Conservation (phyloP, 768 basidiomycete species). For the Paxillus involutus region DNA sequence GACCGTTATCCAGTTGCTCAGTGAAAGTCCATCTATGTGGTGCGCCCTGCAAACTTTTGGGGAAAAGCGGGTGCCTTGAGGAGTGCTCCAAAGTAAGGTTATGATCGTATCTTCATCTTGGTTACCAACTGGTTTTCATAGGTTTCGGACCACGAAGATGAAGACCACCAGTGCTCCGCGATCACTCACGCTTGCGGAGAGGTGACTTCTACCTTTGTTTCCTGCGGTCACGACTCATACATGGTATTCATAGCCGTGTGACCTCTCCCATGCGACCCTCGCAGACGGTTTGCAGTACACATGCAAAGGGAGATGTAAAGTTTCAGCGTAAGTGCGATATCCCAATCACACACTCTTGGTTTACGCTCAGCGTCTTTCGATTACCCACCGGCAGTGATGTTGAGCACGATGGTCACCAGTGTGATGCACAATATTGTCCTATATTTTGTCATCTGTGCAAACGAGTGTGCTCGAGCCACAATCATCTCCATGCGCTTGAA, state of each 20-base stretch:
- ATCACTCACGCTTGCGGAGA: slow-evolving; percentile 53
- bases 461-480: slow-evolving; percentile 42
- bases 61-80: slow-evolving; percentile 50
- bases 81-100: slow-evolving; percentile 49
- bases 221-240: not conserved
- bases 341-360: not conserved
- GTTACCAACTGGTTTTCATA: slow-evolving; percentile 20
- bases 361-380: not conserved
- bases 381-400: slow-evolving; percentile 38
- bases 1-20: slow-evolving; percentile 41
- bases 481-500: slow-evolving; percentile 55
- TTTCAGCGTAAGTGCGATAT: slow-evolving; percentile 37
- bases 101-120: not conserved
- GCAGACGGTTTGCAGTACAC: slow-evolving; percentile 28
- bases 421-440: slow-evolving; percentile 53
- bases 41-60: slow-evolving; percentile 43
- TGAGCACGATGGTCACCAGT: slow-evolving; percentile 46
- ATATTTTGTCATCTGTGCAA: slow-evolving; percentile 55
- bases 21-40: slow-evolving; percentile 57
- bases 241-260: slow-evolving; percentile 39
- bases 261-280: slow-evolving; percentile 29
- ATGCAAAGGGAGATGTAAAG: slow-evolving; percentile 44
- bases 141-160: slow-evolving; percentile 47
- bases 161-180: slow-evolving; percentile 54
- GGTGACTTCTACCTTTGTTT: slow-evolving; percentile 30